A percentile compares a stretch with the other conserved stretches of the same genome.
Conservation (phyloP, 306 rosid species). For the apple (Malus domestica) region DNA sequence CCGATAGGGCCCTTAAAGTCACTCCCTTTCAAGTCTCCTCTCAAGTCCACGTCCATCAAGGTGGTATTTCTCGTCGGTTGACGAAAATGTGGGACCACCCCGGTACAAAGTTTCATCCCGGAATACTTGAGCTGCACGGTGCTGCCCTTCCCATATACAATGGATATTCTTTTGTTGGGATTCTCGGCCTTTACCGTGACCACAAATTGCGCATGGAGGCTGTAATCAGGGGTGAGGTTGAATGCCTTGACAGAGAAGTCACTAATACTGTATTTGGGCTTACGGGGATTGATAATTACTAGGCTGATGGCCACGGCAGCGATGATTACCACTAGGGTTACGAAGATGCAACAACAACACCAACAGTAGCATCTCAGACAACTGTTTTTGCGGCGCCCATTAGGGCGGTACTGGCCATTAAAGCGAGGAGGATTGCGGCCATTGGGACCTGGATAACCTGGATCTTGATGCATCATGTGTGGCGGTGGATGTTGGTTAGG, state of each 20-base stretch:
- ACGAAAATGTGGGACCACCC: constrained; percentile 10
- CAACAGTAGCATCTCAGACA: constrained; percentile 1
- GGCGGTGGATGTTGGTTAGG: not conserved
- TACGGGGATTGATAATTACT: constrained; percentile 11
- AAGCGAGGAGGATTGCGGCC: constrained; percentile 9
- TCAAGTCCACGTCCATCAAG: constrained; percentile 1
- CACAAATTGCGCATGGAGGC: constrained; percentile 15
- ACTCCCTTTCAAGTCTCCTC: constrained; percentile 2
- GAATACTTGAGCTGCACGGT: constrained; percentile 12
- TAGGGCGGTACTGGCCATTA: not conserved
- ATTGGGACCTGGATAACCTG: not conserved
- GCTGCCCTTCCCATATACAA: constrained; percentile 20
- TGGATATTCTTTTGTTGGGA: constrained; percentile 30
- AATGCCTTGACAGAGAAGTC: constrained; percentile 20
- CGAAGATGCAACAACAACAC: constrained; percentile 26
- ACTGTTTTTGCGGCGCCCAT: not conserved
- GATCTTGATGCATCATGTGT: not conserved
- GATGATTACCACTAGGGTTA: constrained; percentile 3
- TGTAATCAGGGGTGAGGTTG: not conserved
- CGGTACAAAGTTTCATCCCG: constrained; percentile 13
- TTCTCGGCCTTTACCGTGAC: constrained; percentile 32
- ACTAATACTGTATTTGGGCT: constrained; percentile 32
- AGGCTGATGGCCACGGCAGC: not conserved
- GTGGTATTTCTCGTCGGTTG: constrained; percentile 13
- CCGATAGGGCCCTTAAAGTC: not conserved